Percentiles rank a stretch among this genome's conserved stretches.
Conservation (phyloP, 371 early-diverging fungal genomes). For the Mortierella sp. region DNA sequence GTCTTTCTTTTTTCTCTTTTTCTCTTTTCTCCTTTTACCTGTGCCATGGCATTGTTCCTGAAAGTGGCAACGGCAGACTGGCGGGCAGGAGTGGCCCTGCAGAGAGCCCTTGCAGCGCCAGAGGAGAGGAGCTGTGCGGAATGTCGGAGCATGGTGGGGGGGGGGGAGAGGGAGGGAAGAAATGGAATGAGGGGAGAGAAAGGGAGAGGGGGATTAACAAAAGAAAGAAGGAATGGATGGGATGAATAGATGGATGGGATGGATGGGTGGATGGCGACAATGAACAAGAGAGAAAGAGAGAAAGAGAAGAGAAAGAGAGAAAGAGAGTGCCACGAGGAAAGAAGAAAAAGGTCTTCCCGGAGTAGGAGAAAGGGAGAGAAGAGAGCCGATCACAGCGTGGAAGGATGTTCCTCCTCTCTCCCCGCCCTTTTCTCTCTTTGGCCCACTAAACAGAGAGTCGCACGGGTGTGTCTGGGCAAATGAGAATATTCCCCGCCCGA, state of each 20-base stretch:
- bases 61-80: neutral
- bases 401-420: slow-evolving; percentile 3
- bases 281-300: neutral
- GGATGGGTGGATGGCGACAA: neutral
- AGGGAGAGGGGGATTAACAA: neutral
- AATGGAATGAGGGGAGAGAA: slow-evolving; percentile 2
- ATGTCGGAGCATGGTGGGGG: slow-evolving; percentile 25
- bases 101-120: slow-evolving; percentile 13
- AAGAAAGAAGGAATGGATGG: neutral
- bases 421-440: too few species aligned
- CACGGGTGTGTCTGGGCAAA: neutral
- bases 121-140: slow-evolving; percentile 4
- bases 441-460: neutral
- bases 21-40: too few species aligned
- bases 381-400: neutral
- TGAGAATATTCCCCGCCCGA: slow-evolving; percentile 1
- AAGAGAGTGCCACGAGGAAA: neutral
- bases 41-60: slow-evolving; percentile 4
- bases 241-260: neutral
- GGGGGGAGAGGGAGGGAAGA: neutral
- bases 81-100: slow-evolving; percentile 7
- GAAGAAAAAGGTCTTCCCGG: neutral
- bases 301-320: neutral
- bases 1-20: too few species aligned
- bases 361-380: too few species aligned